Base-by-base conservation (phyloP, 2,329 filamentous ascomycete genomes). In the Periglandula ipomoeae region DNA sequence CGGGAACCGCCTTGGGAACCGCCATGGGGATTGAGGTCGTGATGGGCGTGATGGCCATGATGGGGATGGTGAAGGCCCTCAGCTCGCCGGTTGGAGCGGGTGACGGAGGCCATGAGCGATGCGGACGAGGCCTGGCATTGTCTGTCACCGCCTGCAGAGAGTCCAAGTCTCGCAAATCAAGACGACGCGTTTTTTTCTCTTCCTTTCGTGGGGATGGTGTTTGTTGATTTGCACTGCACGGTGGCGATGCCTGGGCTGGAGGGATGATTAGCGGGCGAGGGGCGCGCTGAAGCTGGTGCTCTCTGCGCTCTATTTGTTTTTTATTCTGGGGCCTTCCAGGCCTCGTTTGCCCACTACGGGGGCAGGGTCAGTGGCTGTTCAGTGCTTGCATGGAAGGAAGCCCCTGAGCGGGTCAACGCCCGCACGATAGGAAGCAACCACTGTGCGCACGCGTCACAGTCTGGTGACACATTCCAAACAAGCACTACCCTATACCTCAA, bases 41-140 rank as follows among this genome's bases (percentile, higher is more conserved):
- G 53, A 57, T 52, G 55, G 46, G 52, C 47, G 50, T 48, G 51
- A 55, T 53, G 55, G 53, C 54, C 49, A 57, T 46, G 53, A 41
- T 52, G 48, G 48, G 48, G 54, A 55, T 61, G 60, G 56, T 65
- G 61, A 53, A 69, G 67, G 59, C 66, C 70, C 60, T 75, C 72
- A 69, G 67, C 65, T 67, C 72, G 70, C 64, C 70, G 65, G 58
- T 66, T 68, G 61, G 73, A 74, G 66, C 73, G 72, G 60, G 72
- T 74, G 65, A 70, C 63, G 59, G 73, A 74, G 59, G 73, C 72
- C 72, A 76, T 76, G 66, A 68, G 63, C 59, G 61, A 56, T 57
- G 52, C 57, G 55, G 52, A 50, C 56, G 55, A 58, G 59, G 59
- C 61, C 64, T 61, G 61, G 64, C 66, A 69, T 68, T 59, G 60